Evolutionary conservation across 2,329 filamentous ascomycete genomes (phyloP).

Genomic region (Colletotrichum tabaci): DNA sequence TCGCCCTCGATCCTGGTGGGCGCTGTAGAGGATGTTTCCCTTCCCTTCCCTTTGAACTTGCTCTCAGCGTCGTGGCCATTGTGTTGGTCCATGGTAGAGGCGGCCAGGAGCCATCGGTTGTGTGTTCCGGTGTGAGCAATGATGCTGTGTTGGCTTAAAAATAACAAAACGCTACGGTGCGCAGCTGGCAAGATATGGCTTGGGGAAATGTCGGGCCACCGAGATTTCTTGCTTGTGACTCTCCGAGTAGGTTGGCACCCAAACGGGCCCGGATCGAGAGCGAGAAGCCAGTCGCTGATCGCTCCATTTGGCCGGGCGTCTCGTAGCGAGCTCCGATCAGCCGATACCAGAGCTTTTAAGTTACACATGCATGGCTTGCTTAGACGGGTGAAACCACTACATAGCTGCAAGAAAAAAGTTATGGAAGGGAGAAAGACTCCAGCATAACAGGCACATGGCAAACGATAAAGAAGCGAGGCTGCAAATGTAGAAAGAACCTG

Average conservation of each 20-base stretch:
- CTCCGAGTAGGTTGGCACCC: not conserved
- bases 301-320: not conserved
- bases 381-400: too few species aligned
- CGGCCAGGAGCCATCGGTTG: not conserved
- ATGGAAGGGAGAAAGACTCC: too few species aligned
- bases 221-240: constrained; percentile 7
- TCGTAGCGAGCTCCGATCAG: not conserved
- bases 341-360: too few species aligned
- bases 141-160: not conserved
- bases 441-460: too few species aligned
- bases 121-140: not conserved
- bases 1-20: not conserved
- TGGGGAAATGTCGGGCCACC: not conserved
- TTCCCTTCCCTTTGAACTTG: constrained; percentile 27
- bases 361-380: too few species aligned
- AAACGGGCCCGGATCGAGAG: not conserved
- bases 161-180: not conserved
- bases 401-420: too few species aligned
- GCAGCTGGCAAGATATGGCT: not conserved
- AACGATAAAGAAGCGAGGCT: too few species aligned
- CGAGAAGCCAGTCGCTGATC: not conserved
- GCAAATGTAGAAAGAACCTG: too few species aligned
- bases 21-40: constrained; percentile 1
- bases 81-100: constrained; percentile 9
- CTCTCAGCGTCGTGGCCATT: not conserved